These are phyloP conservation scores for Thalassiosira pacifica DNA, from an alignment of 352 stramenopile genomes.

Conservation along the genomic window DNA sequence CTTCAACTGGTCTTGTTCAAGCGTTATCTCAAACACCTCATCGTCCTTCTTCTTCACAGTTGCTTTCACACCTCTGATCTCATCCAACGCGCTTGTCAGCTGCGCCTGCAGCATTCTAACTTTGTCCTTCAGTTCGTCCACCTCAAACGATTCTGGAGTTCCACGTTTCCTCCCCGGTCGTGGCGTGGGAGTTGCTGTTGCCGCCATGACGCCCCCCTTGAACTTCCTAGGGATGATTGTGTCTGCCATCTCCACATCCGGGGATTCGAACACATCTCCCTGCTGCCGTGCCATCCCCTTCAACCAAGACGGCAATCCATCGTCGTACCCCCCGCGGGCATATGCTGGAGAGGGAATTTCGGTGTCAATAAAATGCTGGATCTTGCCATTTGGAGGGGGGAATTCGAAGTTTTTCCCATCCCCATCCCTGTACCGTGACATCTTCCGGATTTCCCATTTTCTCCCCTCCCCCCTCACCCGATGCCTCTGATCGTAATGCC, in stretches of 20 bases:
- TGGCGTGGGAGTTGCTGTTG: background rate
- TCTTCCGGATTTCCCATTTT: background rate
- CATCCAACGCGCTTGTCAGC: background rate
- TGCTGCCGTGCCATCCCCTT: background rate
- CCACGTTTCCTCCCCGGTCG: background rate
- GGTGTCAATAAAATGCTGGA: conserved; percentile 10
- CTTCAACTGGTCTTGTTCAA: background rate
- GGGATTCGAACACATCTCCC: background rate
- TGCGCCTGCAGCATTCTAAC: background rate
- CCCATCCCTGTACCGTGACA: background rate
- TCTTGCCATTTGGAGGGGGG: background rate
- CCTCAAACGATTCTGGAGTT: background rate
- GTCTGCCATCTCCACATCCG: background rate
- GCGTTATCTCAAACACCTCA: background rate
- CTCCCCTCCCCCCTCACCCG: background rate
- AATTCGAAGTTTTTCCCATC: conserved; percentile 18
- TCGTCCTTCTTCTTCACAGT: too few species aligned
- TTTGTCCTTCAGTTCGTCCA: too few species aligned
- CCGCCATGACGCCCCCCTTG: background rate
- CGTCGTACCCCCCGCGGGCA: background rate
- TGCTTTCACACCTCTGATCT: too few species aligned
- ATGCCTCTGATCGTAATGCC: background rate
- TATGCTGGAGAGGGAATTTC: background rate
- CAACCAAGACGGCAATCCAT: background rate
- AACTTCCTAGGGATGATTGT: background rate